Conservation (phyloP, 345 rosid species). For the Streptanthus diversifolius region DNA sequence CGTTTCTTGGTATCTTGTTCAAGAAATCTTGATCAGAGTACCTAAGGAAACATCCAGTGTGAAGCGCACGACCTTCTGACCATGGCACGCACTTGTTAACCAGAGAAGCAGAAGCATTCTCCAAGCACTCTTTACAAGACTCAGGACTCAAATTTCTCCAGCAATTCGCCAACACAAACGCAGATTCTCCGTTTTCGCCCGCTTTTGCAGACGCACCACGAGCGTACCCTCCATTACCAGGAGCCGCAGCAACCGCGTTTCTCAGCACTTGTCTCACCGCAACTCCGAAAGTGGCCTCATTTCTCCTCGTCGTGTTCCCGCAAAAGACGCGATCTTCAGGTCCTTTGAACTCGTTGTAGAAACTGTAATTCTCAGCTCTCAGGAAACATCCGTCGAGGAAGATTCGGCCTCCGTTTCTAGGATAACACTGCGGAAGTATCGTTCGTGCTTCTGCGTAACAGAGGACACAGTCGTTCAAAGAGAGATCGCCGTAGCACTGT, state of each 20-base stretch:
- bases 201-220: constrained; percentile 38
- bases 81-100: constrained; percentile 61
- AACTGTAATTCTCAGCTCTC: constrained; percentile 85
- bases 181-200: constrained; percentile 39
- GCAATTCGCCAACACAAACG: constrained; percentile 72
- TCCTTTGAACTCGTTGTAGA: constrained; percentile 61
- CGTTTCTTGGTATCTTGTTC: constrained; percentile 45
- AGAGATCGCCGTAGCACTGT: constrained; percentile 86
- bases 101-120: constrained; percentile 61
- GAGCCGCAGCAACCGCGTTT: constrained; percentile 45
- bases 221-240: constrained; percentile 48
- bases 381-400: constrained; percentile 94
- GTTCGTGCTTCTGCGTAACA: constrained; percentile 93
- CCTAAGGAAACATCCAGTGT: constrained; percentile 87
- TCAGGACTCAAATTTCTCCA: constrained; percentile 68
- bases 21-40: constrained; percentile 80
- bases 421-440: constrained; percentile 83
- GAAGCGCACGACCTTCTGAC: constrained; percentile 82
- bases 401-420: constrained; percentile 69
- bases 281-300: constrained; percentile 38
- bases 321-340: constrained; percentile 56
- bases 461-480: constrained; percentile 72
- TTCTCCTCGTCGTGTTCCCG: constrained; percentile 50
- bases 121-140: constrained; percentile 64
- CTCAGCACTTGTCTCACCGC: constrained; percentile 50